Base-by-base conservation (phyloP, 441 rosid genomes). In the Jatropha podagrica region DNA sequence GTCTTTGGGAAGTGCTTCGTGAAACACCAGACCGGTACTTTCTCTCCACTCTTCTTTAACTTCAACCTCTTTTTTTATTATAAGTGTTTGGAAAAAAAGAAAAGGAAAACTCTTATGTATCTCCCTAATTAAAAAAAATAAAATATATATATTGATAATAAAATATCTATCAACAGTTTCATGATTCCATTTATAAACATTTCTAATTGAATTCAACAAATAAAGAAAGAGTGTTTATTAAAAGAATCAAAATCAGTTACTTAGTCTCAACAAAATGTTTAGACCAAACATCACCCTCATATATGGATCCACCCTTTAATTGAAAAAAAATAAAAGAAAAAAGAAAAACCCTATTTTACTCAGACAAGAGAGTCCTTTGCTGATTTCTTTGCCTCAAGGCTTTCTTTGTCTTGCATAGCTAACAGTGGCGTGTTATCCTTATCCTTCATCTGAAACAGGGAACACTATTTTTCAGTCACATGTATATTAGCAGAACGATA, bases 331-430 rank as follows among this genome's bases (percentile, higher is more conserved):
- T 38, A 10, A 37, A 5, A 11, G 0, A 0, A n/a, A n/a, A n/a
- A 13, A 56, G 7, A 66, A 27, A 71, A 65, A 40, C 38, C 37
- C 69, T 73, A 48, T 18, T 27, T 61, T 32, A 64, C n/a, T 88
- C 80, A 95, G 46, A 90, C 98, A 71, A 86, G 85, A 68, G 96
- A 88, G 79, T 85, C 83, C 82, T 91, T 91, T 69, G 86, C 73
- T 62, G 83, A 76, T 81, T 89, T 95, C 83, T 90, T 92, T 23
- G 78, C 86, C 62, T 92, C 97, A 20, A 82, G 92, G 58, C 81
- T 85, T 72, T 93, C 96, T 69, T 89, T 88, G 12, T 95, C 97
- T 83, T 80, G 88, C 62, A 71, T 55, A 18, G 75, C 87, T 76
- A 88, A 68, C 52, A 91, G 86, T 58, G 93, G 91, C 66, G 96